phyloP scores from a whole-genome alignment of 2,329 filamentous ascomycete genomes.

The Raffaelea albimanens region DNA sequence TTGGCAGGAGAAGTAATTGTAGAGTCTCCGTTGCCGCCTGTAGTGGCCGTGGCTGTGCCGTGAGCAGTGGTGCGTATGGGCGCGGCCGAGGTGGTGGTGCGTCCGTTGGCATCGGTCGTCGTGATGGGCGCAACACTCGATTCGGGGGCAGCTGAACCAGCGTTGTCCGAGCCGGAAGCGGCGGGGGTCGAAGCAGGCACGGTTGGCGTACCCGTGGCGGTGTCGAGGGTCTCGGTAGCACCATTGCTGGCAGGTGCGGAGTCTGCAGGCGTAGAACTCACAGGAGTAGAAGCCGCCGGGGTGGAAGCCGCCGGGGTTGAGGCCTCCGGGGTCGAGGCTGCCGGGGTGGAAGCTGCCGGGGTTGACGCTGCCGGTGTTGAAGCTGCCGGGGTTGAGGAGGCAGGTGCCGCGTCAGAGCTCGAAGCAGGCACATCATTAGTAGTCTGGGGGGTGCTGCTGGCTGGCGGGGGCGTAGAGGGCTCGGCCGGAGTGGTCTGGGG shows the following conservation, averaged over 20 bases:
- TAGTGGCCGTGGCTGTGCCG: not conserved
- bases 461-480: not conserved
- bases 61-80: not conserved
- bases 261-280: conserved; percentile 9
- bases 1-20: conserved; percentile 8
- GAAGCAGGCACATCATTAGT: too few species aligned
- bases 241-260: conserved; percentile 8
- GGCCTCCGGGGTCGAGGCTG: too few species aligned
- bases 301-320: too few species aligned
- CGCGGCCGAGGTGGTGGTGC: not conserved
- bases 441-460: not conserved
- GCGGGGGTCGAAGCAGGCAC: not conserved
- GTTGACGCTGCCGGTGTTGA: too few species aligned
- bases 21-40: not conserved
- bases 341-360: conserved; percentile 2
- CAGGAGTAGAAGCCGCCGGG: too few species aligned
- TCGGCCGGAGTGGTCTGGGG: not conserved
- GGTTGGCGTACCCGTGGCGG: conserved; percentile 3
- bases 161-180: not conserved
- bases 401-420: too few species aligned
- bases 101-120: not conserved
- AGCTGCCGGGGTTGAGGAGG: too few species aligned
- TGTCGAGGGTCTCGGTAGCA: conserved; percentile 3
- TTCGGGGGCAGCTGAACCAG: not conserved
- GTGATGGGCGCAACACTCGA: not conserved